phyloP scores from a whole-genome alignment of 116 monocot genomes.

The Posidonia oceanica region DNA sequence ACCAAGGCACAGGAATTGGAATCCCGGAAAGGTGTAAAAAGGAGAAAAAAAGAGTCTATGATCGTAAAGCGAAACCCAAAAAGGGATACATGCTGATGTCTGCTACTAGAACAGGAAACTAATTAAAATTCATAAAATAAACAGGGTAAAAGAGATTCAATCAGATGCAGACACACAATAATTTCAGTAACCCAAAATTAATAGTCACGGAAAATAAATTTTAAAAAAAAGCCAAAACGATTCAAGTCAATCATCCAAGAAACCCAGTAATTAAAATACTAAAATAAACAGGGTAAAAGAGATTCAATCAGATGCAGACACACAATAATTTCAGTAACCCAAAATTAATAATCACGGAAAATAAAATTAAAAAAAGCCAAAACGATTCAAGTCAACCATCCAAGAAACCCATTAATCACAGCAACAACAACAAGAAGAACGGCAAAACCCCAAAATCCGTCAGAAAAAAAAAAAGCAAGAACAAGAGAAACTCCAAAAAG shows the following conservation, averaged over 20 bases:
- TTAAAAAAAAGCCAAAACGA: not conserved
- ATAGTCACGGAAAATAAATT: not conserved
- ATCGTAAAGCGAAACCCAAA: no score
- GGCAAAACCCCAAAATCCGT: not conserved
- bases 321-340: not conserved
- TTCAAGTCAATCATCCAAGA: not conserved
- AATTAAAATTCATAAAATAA: not conserved
- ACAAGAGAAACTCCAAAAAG: not conserved
- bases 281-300: not conserved
- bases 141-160: not conserved
- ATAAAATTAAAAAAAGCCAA: not conserved
- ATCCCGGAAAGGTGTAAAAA: not conserved
- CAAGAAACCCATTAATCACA: not conserved
- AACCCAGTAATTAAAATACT: not conserved
- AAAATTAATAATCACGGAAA: not conserved
- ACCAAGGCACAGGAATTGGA: not conserved
- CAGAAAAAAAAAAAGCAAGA: constrained; percentile 1
- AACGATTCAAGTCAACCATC: not conserved
- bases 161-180: not conserved
- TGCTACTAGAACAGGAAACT: not conserved
- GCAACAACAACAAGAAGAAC: not conserved
- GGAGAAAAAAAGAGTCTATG: not conserved
- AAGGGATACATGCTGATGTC: no score
- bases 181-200: not conserved
- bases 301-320: not conserved